phyloP scores from a whole-genome alignment of 2,329 filamentous ascomycete genomes.

The Aspergillus sergii region DNA sequence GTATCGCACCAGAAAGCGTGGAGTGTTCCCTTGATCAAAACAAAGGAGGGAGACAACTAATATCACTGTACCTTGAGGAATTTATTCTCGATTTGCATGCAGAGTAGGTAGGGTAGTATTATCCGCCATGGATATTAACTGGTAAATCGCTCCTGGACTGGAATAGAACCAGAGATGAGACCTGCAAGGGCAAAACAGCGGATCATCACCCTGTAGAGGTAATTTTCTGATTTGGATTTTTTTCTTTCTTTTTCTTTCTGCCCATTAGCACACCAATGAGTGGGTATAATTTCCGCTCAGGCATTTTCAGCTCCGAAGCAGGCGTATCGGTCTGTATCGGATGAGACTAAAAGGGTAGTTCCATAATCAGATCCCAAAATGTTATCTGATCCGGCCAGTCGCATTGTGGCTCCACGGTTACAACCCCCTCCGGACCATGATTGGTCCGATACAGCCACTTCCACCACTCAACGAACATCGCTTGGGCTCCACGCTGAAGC shows the following conservation, averaged over 20 bases:
- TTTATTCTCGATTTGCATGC: not conserved
- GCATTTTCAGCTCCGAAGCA: not conserved
- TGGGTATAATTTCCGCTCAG: constrained; percentile 2
- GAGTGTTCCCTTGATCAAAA: not conserved
- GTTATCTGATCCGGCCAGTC: constrained; percentile 16
- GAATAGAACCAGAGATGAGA: not conserved
- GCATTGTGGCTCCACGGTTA: not conserved
- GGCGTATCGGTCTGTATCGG: not conserved
- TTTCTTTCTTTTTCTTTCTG: not conserved
- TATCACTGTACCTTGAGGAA: not conserved
- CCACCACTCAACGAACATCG: not conserved
- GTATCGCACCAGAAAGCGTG: not conserved
- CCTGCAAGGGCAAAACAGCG: not conserved
- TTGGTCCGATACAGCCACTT: not conserved
- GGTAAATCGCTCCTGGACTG: not conserved
- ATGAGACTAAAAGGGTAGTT: constrained; percentile 10
- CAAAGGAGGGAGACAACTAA: not conserved
- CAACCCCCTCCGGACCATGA: not conserved
- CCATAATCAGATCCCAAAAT: constrained; percentile 1
- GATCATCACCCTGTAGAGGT: not conserved
- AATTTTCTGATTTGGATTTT: not conserved
- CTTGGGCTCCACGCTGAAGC: constrained; percentile 3
- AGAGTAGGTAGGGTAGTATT: not conserved
- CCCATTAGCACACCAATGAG: not conserved
- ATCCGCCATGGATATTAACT: not conserved